phyloP scores from a whole-genome alignment of 176 grass and related monocot genomes.

The Oryza longistaminata region DNA sequence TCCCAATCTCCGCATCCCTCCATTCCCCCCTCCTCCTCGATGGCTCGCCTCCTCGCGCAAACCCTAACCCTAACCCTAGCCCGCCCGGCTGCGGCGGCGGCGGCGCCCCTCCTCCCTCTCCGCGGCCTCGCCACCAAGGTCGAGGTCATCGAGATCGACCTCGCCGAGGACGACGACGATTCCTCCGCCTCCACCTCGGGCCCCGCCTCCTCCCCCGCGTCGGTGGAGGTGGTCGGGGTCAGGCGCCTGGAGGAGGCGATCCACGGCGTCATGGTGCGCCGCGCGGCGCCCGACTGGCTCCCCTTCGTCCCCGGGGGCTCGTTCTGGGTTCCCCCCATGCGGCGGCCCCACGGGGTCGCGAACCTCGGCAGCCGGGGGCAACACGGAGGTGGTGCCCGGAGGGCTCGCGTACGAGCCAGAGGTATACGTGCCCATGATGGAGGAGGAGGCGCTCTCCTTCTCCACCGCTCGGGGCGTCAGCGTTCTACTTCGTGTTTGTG shows the following conservation, averaged over 20 bases:
- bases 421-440: conserved; percentile 51
- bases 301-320: conserved; percentile 83
- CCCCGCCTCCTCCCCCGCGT: background rate
- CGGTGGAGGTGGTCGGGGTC: conserved; percentile 57
- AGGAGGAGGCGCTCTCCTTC: conserved; percentile 73
- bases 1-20: conserved; percentile 19
- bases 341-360: conserved; percentile 49
- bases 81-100: background rate
- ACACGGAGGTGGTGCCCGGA: background rate
- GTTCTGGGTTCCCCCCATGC: conserved; percentile 85
- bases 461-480: conserved; percentile 61
- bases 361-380: conserved; percentile 47
- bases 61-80: conserved; percentile 69
- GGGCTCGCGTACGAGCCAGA: conserved; percentile 11
- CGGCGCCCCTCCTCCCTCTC: conserved; percentile 15
- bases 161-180: conserved; percentile 36
- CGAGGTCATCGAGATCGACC: conserved; percentile 77
- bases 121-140: conserved; percentile 59
- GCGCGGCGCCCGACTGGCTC: conserved; percentile 86
- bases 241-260: conserved; percentile 82
- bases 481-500: conserved; percentile 57
- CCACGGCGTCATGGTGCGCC: conserved; percentile 76
- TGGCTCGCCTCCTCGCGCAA: conserved; percentile 71
- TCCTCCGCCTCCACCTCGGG: background rate
- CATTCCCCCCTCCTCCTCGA: background rate